phyloP scores from a whole-genome alignment of 2,329 filamentous ascomycete species.

The Ambrosiella cleistominuta region DNA sequence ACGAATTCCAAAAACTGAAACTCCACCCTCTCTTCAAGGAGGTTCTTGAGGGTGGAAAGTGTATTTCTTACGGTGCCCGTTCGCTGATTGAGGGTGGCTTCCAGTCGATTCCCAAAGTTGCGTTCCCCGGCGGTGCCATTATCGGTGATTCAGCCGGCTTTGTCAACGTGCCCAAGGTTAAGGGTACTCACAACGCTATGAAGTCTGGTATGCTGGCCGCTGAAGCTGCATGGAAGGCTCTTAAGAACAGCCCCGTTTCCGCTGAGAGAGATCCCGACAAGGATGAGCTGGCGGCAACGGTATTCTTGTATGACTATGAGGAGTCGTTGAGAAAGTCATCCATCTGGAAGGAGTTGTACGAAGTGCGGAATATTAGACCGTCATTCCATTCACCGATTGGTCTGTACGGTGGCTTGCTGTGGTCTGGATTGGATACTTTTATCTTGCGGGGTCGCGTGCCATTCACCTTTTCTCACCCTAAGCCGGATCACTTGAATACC shows the following conservation, averaged over 20 bases:
- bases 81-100: constrained; percentile 89
- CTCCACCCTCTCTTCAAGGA: constrained; percentile 79
- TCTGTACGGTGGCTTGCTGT: constrained; percentile 74
- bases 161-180: constrained; percentile 95
- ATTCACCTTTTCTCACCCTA: constrained; percentile 81
- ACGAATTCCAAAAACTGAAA: constrained; percentile 97
- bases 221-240: constrained; percentile 69
- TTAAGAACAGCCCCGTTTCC: constrained; percentile 26
- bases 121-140: constrained; percentile 86
- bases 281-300: constrained; percentile 40
- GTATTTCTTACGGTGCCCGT: constrained; percentile 87
- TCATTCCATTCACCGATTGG: constrained; percentile 82
- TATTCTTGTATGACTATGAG: constrained; percentile 93
- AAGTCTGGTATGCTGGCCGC: constrained; percentile 92
- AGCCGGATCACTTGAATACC: constrained; percentile 60
- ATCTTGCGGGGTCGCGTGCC: constrained; percentile 69
- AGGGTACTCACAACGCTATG: constrained; percentile 96
- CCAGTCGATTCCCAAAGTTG: constrained; percentile 92
- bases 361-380: constrained; percentile 93
- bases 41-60: constrained; percentile 88
- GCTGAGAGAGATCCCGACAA: neutral
- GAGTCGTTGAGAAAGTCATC: constrained; percentile 66
- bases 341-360: constrained; percentile 87
- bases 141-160: constrained; percentile 95
- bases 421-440: constrained; percentile 85